These are phyloP conservation scores for Pseudopediastrum boryanum DNA, from an alignment of 139 green algal species.

Conservation along the genomic window DNA sequence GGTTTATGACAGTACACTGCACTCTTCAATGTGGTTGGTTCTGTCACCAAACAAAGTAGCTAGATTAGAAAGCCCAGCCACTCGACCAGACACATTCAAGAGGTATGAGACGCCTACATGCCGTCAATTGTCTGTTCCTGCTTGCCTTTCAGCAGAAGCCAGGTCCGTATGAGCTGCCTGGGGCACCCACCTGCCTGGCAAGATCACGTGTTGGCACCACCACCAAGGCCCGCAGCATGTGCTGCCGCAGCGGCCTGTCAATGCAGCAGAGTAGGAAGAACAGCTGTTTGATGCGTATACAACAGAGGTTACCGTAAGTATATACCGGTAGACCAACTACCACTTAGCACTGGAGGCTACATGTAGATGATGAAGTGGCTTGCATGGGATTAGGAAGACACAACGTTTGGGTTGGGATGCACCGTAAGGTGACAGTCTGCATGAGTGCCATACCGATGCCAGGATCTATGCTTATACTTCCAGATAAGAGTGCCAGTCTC, in stretches of 20 bases:
- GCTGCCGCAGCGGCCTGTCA: constrained; percentile 11
- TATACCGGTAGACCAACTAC: not conserved
- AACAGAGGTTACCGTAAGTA: not conserved
- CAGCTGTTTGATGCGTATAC: not conserved
- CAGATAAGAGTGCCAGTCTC: not conserved
- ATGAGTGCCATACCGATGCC: too few relatives aligned
- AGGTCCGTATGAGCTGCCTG: constrained; percentile 42
- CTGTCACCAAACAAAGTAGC: too few relatives aligned
- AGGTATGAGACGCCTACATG: too few relatives aligned
- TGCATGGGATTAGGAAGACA: not conserved
- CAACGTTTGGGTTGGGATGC: not conserved
- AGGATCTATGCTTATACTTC: too few relatives aligned
- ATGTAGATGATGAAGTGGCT: not conserved
- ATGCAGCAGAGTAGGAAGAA: not conserved
- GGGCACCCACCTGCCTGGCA: too few relatives aligned
- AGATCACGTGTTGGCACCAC: constrained; percentile 86
- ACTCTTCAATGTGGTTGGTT: too few relatives aligned
- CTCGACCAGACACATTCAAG: too few relatives aligned
- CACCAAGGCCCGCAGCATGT: constrained; percentile 65
- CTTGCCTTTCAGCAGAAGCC: too few relatives aligned
- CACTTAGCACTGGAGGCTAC: not conserved
- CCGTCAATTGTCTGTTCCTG: too few relatives aligned
- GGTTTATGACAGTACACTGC: too few relatives aligned
- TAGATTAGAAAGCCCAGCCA: too few relatives aligned
- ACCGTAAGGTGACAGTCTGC: not conserved